A percentile compares a stretch with the other conserved stretches of the same genome.
Conservation (phyloP, 148 eudicot genomes). For the Cornus florida region DNA sequence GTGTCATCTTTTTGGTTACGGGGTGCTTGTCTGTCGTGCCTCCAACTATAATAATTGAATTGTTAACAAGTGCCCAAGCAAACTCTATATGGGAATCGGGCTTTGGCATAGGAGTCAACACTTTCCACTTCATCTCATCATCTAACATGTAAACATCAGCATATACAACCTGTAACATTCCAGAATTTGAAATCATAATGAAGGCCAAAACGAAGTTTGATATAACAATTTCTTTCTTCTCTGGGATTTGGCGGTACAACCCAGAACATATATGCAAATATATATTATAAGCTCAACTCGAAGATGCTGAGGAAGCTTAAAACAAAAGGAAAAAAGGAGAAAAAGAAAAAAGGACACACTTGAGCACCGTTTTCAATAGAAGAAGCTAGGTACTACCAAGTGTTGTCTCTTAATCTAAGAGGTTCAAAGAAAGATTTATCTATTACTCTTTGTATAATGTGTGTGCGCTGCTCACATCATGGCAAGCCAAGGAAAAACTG, state of each 20-base stretch:
- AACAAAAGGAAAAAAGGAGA: no score
- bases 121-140: slow-evolving; percentile 96
- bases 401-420: background rate
- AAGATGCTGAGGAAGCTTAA: background rate
- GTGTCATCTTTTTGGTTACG: slow-evolving; percentile 77
- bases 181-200: background rate
- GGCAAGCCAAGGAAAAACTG: background rate
- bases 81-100: slow-evolving; percentile 98
- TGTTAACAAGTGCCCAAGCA: slow-evolving; percentile 82
- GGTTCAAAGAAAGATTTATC: background rate
- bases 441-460: background rate
- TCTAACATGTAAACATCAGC: slow-evolving; percentile 90
- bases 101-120: slow-evolving; percentile 90
- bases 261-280: background rate
- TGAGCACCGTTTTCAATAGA: background rate
- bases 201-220: no score
- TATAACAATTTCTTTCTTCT: background rate
- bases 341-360: no score
- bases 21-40: slow-evolving; percentile 99
- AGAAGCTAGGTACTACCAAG: background rate
- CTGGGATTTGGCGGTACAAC: background rate
- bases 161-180: slow-evolving; percentile 67
- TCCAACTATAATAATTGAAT: slow-evolving; percentile 76
- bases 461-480: background rate
- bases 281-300: background rate